Conservation (phyloP, 345 rosid genomes). For the Ricinus communis region DNA sequence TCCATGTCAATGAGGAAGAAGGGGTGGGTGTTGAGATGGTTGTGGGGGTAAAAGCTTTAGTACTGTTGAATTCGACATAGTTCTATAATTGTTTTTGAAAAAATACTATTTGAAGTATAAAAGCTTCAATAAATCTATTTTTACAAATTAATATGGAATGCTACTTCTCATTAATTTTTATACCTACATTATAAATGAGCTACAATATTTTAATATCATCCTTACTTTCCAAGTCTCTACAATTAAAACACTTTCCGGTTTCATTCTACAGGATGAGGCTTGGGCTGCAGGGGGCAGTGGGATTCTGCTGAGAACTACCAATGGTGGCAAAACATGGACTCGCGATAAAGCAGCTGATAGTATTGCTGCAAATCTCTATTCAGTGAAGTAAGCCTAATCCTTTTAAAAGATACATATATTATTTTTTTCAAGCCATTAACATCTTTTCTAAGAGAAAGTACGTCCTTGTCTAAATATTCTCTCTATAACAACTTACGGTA, state of each 20-base stretch:
- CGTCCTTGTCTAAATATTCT: neutral
- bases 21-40: too few species aligned
- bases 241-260: neutral
- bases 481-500: too few species aligned
- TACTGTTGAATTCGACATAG: too few species aligned
- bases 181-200: neutral
- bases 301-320: slow-evolving; percentile 73
- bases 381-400: slow-evolving; percentile 69
- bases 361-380: slow-evolving; percentile 92
- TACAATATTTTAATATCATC: neutral
- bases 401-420: neutral
- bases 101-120: too few species aligned
- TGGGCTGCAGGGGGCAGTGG: slow-evolving; percentile 99
- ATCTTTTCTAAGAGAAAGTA: neutral
- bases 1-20: too few species aligned
- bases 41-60: too few species aligned
- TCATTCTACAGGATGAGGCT: slow-evolving; percentile 75
- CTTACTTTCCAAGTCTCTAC: neutral
- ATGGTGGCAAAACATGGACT: slow-evolving; percentile 89
- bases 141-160: too few species aligned
- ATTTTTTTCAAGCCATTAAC: neutral
- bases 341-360: slow-evolving; percentile 98
- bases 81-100: too few species aligned
- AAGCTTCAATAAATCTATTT: too few species aligned
- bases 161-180: too few species aligned